Evolutionary conservation across 768 basidiomycete species (phyloP), one percentile per base, ranked within the genome.

Genomic region (Hypsizygus marmoreus): DNA sequence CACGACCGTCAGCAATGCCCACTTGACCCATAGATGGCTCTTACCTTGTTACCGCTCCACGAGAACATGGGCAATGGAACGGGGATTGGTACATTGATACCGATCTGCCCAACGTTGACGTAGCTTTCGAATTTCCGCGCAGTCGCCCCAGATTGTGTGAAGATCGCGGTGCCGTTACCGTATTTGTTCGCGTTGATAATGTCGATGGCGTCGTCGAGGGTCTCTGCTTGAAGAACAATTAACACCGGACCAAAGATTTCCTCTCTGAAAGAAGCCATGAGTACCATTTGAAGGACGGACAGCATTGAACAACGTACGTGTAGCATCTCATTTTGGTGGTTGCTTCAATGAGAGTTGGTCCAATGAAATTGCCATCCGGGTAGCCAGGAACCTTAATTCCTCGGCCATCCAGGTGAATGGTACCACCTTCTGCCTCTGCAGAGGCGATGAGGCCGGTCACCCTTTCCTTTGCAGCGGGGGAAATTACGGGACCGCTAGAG

Each of bases 211-310:
- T 95, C 91, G 50, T 97, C 94, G 32, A 98, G 72, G 0, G 85
- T 91, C 25, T 93, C 82, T 4, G 85, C 90, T 37, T 79, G 75
- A 43, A 97, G 60, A 44, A 95, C 74, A 8, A 86, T 73, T 22
- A 98, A 74, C 1, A 86, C 95, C 1, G 95, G 95, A 11, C 94
- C 95, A 54, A 98, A 98, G 47, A 97, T 95, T 62, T 97, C 95
- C 61, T 94, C 84, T 51, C 93, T 95, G 50, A 12, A 23, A 9
- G 28, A 22, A 28, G 37, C n/a, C 24, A 7, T 50, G 12, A 43
- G 40, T 25, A 43, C 4, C 5, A 33, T 29, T 46, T 30, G 48
- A 47, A 50, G 14, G 23, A 45, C 35, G 51, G 2, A 25, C 6
- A n/a, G 13, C 4, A 25, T n/a, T n/a, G n/a, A n/a, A 29, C 23